phyloP scores from a whole-genome alignment of 306 rosid species.

The Vachellia collinsii region DNA sequence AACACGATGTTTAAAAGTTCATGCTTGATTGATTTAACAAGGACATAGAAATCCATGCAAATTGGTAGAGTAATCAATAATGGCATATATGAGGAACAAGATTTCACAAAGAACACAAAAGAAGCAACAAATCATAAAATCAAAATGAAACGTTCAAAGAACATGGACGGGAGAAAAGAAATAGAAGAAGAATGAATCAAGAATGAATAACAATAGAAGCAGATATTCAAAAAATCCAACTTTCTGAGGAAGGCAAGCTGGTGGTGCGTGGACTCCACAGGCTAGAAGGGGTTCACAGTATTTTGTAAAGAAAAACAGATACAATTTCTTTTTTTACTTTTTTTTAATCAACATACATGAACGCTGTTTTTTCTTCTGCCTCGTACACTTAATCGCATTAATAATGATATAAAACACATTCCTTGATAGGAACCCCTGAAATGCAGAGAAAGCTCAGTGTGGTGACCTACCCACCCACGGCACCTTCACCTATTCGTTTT shows the following conservation, averaged over 20 bases:
- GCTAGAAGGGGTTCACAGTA: background rate
- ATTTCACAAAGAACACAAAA: background rate
- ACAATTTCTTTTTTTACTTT: background rate
- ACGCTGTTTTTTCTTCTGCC: background rate
- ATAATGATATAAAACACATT: background rate
- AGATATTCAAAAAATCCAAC: background rate
- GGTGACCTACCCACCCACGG: conserved; percentile 13
- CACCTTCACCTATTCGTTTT: background rate
- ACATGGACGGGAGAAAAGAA: background rate
- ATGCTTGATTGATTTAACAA: background rate
- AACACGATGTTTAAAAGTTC: no score
- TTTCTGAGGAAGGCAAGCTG: background rate
- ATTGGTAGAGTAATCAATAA: background rate
- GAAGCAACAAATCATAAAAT: background rate
- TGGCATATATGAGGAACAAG: background rate
- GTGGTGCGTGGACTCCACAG: background rate
- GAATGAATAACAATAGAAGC: background rate
- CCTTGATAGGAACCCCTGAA: background rate
- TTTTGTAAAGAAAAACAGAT: background rate
- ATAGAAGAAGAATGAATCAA: no score
- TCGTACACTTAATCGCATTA: background rate
- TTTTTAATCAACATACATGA: background rate
- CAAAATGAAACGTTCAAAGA: background rate
- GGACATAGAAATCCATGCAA: background rate
- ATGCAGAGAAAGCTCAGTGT: background rate